These are phyloP conservation scores for Triglochin maritima DNA, from an alignment of 106 monocot genomes.

Conservation along the genomic window DNA sequence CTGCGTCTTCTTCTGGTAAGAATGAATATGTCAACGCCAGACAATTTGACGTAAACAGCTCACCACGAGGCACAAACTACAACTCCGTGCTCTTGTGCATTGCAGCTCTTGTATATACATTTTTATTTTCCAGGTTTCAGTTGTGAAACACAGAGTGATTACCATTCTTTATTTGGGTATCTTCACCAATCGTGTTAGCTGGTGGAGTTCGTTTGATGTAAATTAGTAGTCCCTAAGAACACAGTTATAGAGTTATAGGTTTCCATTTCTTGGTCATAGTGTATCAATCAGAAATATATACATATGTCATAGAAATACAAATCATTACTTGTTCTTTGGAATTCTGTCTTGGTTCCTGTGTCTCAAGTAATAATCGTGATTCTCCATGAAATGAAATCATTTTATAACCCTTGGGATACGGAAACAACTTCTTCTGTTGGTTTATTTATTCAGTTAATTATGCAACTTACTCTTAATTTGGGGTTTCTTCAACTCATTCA, in stretches of 20 bases:
- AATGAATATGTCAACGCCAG: conserved; percentile 44
- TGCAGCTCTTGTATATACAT: background rate
- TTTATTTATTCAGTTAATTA: too few relatives aligned
- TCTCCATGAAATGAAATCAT: too few relatives aligned
- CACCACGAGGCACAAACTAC: conserved; percentile 3
- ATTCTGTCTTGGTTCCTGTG: too few relatives aligned
- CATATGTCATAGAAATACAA: too few relatives aligned
- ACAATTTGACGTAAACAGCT: conserved; percentile 23
- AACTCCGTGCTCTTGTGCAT: background rate
- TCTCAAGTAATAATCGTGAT: too few relatives aligned
- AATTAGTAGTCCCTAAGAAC: background rate
- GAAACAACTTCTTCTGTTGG: too few relatives aligned
- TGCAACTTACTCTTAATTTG: too few relatives aligned
- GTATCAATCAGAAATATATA: too few relatives aligned
- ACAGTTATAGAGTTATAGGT: background rate
- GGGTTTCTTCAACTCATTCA: too few relatives aligned
- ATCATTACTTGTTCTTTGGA: too few relatives aligned
- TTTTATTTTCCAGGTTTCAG: background rate
- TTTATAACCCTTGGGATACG: too few relatives aligned
- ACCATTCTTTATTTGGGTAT: background rate
- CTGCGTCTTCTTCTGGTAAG: conserved; percentile 48
- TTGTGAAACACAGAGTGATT: background rate
- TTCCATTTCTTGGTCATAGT: too few relatives aligned
- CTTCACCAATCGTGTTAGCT: background rate
- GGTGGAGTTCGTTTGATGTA: background rate